These are phyloP conservation scores for Borovskyia barvae DNA, from an alignment of 208 protist species.

Conservation along the genomic window DNA sequence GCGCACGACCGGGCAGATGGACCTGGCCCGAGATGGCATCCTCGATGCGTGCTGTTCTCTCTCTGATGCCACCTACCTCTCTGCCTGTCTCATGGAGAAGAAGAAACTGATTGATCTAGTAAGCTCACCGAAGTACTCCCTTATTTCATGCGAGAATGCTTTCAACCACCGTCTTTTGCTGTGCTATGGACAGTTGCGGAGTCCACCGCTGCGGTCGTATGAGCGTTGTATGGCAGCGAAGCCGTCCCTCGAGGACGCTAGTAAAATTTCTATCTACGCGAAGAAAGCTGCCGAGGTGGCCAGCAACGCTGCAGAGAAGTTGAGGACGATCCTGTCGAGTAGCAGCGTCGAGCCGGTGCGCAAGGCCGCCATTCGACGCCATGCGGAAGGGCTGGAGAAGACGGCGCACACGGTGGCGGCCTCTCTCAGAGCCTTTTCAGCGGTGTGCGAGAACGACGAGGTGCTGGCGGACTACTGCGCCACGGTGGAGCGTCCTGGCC, in stretches of 20 bases:
- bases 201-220: slow-evolving; percentile 71
- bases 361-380: slow-evolving; percentile 26
- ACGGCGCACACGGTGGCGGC: slow-evolving; percentile 45
- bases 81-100: slow-evolving; percentile 70
- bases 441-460: slow-evolving; percentile 49
- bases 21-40: slow-evolving; percentile 36
- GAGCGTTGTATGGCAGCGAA: slow-evolving; percentile 58
- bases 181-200: slow-evolving; percentile 67
- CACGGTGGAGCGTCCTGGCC: slow-evolving; percentile 41
- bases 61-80: slow-evolving; percentile 64
- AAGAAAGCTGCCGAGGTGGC: slow-evolving; percentile 58
- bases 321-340: slow-evolving; percentile 37
- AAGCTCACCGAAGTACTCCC: slow-evolving; percentile 38
- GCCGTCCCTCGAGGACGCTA: slow-evolving; percentile 34
- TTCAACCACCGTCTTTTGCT: slow-evolving; percentile 83
- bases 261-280: slow-evolving; percentile 44
- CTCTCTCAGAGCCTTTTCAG: slow-evolving; percentile 43
- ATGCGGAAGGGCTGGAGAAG: slow-evolving; percentile 47
- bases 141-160: slow-evolving; percentile 61
- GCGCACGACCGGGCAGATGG: slow-evolving; percentile 37
- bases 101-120: slow-evolving; percentile 71
- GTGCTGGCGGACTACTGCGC: slow-evolving; percentile 44
- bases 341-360: slow-evolving; percentile 32
- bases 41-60: slow-evolving; percentile 64
- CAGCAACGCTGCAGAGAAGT: slow-evolving; percentile 47